Base-by-base conservation (phyloP, 805 yeast species). In the Starmera quercuum region DNA sequence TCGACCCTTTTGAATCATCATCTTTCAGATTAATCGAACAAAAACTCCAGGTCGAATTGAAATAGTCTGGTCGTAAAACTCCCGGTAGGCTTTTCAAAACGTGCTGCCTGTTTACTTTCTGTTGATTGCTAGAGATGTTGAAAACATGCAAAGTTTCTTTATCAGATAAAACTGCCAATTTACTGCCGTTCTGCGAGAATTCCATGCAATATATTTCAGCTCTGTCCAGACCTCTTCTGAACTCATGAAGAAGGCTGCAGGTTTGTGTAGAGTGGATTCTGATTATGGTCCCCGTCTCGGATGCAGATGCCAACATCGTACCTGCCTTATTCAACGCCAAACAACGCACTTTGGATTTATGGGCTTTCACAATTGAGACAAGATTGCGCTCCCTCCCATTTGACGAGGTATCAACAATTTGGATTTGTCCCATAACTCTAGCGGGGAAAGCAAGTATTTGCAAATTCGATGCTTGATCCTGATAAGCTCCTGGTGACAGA, bases 111-210 rank as follows among this genome's bases (percentile, higher is more conserved):
- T 78, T 75, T 34, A 50, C 45, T 31, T 53, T 49, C 12, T 43
- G 54, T 21, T 53, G 56, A n/a, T 46, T 49, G 2, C 50, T 44
- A 3, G 53, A 40, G 17, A 78, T 63, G 50, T 80, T 83, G 59
- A 75, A 92, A 3, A 90, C 73, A 58, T 92, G 98, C 34, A 92
- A 60, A 0, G 98, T 92, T 45, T 76, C 79, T 52, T 90, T 92
- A 58, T 86, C 95, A 12, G 95, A 81, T 17, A 92, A 62, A 6
- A 86, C 87, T 0, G 97, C 96, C 31, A 92, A 63, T 47, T 76
- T 73, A 9, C 75, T 57, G 30, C 86, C 88, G 44, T 76, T 70
- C 7, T 83, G 87, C 5, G 90, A 80, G 53, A 90, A 87, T 34
- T 77, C 77, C 80, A 92, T 78, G 7, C 92, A 80, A 26, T 82